Evolutionary conservation across 345 rosid species (phyloP).

Genomic region (Populus davidiana): DNA sequence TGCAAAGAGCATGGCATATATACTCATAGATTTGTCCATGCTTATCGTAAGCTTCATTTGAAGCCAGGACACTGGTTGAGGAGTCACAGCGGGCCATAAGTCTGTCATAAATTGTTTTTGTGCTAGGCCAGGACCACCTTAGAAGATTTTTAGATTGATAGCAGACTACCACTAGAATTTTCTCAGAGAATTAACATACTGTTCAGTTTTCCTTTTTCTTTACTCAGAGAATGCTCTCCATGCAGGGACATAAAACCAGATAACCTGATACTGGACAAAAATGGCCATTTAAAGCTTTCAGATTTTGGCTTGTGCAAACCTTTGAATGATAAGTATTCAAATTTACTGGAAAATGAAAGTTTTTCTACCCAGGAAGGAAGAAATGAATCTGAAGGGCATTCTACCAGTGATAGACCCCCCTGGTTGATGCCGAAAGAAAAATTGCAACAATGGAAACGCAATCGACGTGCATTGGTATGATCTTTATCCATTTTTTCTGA

Average conservation of each 20-base stretch:
- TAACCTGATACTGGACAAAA: constrained; percentile 85
- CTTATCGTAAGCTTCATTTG: background rate
- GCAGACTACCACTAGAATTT: background rate
- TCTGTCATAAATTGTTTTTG: background rate
- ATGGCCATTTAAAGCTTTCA: constrained; percentile 97
- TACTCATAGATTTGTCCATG: background rate
- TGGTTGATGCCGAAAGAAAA: constrained; percentile 88
- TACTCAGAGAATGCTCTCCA: constrained; percentile 23
- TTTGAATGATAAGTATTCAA: constrained; percentile 82
- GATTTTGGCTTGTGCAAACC: constrained; percentile 99
- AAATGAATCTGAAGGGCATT: constrained; percentile 41
- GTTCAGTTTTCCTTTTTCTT: constrained; percentile 3
- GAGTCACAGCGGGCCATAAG: background rate
- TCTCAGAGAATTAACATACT: background rate
- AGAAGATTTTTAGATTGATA: background rate
- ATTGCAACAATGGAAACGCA: constrained; percentile 81
- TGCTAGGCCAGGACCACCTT: background rate
- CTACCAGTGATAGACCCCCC: constrained; percentile 45
- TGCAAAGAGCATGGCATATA: background rate
- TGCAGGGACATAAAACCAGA: constrained; percentile 98
- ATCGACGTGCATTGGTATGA: constrained; percentile 87
- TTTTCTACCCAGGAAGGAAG: constrained; percentile 49
- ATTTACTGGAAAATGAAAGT: constrained; percentile 71
- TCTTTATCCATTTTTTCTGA: constrained; percentile 15
- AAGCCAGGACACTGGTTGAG: background rate